These are phyloP conservation scores for Magnaporthiopsis incrustans DNA, from an alignment of 2,329 filamentous ascomycete genomes.

Conservation along the genomic window DNA sequence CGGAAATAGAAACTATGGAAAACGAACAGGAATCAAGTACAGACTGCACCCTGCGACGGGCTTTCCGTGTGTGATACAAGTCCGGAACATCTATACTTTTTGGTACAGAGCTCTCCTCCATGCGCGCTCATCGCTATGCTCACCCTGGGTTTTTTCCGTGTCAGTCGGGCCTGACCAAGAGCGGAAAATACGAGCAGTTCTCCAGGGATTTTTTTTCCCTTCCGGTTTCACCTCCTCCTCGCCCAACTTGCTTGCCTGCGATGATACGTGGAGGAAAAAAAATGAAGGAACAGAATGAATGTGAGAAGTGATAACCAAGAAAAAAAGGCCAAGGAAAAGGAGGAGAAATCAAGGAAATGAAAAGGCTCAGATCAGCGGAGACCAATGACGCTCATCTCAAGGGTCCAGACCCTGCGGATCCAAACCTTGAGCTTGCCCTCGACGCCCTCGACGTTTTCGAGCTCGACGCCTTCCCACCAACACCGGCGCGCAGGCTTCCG, in stretches of 20 bases:
- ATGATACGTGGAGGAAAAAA: neutral
- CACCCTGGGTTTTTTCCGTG: neutral
- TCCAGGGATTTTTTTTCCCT: neutral
- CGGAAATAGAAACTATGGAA: neutral
- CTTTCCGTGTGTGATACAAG: neutral
- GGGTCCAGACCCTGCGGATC: constrained; percentile 96
- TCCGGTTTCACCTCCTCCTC: neutral
- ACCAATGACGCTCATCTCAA: constrained; percentile 95
- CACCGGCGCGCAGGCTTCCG: constrained; percentile 90
- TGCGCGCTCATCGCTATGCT: neutral
- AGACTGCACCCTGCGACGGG: neutral
- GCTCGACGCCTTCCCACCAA: constrained; percentile 98
- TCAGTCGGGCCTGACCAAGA: neutral
- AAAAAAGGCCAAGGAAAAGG: constrained; percentile 11
- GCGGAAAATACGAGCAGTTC: neutral
- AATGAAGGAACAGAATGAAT: constrained; percentile 8
- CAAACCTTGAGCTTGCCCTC: constrained; percentile 92
- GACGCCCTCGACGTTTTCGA: constrained; percentile 82
- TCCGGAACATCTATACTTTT: neutral
- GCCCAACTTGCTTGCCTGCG: no score
- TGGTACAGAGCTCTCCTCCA: neutral
- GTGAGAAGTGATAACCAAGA: constrained; percentile 14
- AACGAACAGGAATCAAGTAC: neutral
- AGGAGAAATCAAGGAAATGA: constrained; percentile 7
- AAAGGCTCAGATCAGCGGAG: constrained; percentile 46